Evolutionary conservation across 2,329 filamentous ascomycete genomes (phyloP), one percentile per base, ranked within the genome.

Genomic region (Talaromyces sp.): DNA sequence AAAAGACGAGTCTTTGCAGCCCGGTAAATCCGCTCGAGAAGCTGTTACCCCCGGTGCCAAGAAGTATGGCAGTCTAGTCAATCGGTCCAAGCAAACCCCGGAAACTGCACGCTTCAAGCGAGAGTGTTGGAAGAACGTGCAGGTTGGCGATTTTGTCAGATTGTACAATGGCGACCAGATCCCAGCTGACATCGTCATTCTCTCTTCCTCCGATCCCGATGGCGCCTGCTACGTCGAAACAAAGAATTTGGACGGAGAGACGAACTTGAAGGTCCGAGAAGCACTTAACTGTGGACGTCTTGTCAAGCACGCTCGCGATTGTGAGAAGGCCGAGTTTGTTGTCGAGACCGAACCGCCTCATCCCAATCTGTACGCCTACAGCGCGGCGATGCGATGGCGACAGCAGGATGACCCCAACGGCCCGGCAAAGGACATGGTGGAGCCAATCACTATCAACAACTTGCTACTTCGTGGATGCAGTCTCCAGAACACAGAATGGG

Each of bases 211-310:
- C 2, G 95, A 98, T 68, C 84, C 89, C 0, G 95, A 99, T 68
- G 95, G 95, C 56, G 91, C 91, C 41, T 99, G 95, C 76, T 99
- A 97, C 69, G 89, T 99, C 24, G 95, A 99, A 77, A 99, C 95
- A 2, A 99, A 98, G 80, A 98, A 96, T 72, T 74, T 99, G 80
- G 95, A 99, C 70, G 95, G 95, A 56, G 95, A 99, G 78, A 99
- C 95, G 2, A 99, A 99, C 69, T 79, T 99, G 64, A 99, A 99
- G 76, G 92, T 97, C 63, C 89, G 95, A 62, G 90, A 93, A 70
- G 91, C 95, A 21, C 82, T 99, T 49, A 90, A 93, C 64, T 95
- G 91, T 70, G 90, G 93, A 13, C 87, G 89, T 58, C 81, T 86
- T 53, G 83, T 99, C 62, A 91, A 88, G 71, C 93, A 98, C 74